Evolutionary conservation across 75 land plant genomes (phyloP), one percentile per base, ranked within the genome.

Genomic region (Ceratopteris richardii): DNA sequence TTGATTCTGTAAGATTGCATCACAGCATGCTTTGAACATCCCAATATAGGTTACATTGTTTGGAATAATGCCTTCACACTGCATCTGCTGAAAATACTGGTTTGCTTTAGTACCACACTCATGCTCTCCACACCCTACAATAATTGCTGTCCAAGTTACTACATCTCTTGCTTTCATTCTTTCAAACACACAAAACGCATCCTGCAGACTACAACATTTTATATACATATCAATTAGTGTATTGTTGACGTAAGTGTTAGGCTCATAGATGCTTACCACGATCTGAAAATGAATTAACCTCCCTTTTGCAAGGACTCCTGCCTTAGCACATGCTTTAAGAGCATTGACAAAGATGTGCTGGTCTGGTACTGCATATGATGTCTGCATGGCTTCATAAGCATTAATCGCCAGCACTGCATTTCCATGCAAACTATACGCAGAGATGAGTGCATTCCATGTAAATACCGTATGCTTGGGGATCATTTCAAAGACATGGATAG

Each of bases 71-170:
- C 66, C 81, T 46, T 31, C 29, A 40, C 14, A 1, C 43, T 80
- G 84, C 85, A 85, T 85, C 19, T 61, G 16, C 21, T 72, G 69
- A 57, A 85, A 85, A 27, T 78, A 30, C 22, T 37, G 3, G 52
- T 63, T 43, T 0, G 88, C 85, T 11, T 85, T 79, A 16, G 7
- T 56, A 44, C 77, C 40, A 44, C 64, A 47, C 61, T 48, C 63
- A 44, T 53, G 64, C 61, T 50, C 67, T 24, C 70, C 62, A 64
- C 66, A 78, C 12, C 75, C 85, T 57, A 64, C 57, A 41, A 84
- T 80, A 59, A 84, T 57, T 44, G 78, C 69, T 50, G 77, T 84
- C 80, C 84, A 84, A 0, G 84, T 66, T n/a, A 80, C 75, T 17
- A 41, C 48, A 17, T 77, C 75, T 74, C 83, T 66, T 30, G 57